Percentiles rank a stretch among this genome's conserved stretches.
Conservation (phyloP, 148 eudicot species). For the Salicornia ramosissima region DNA sequence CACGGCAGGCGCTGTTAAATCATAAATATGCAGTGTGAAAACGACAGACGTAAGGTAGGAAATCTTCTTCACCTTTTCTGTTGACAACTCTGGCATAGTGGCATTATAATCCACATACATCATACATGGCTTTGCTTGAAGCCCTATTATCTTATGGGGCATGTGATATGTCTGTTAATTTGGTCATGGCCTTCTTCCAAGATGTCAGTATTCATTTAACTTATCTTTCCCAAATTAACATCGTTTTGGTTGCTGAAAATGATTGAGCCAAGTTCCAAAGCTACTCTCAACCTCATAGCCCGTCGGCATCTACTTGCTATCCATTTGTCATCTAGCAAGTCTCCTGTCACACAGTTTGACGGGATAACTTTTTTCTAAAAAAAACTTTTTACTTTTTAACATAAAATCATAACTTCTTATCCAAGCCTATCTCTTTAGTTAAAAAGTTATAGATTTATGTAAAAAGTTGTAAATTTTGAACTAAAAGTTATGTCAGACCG, state of each 20-base stretch:
- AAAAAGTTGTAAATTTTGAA: no score
- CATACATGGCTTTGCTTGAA: slow-evolving; percentile 6
- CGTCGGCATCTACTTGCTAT: background rate
- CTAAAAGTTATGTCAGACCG: no score
- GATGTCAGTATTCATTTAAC: slow-evolving; percentile 12
- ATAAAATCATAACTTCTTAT: no score
- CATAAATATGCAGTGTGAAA: slow-evolving; percentile 22
- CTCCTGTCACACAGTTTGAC: no score
- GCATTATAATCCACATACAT: slow-evolving; percentile 14
- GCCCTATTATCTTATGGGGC: slow-evolving; percentile 28
- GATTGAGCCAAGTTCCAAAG: slow-evolving; percentile 17
- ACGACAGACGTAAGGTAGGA: slow-evolving; percentile 19
- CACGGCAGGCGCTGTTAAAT: slow-evolving; percentile 28
- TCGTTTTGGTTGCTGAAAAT: slow-evolving; percentile 10
- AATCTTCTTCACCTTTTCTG: slow-evolving; percentile 30
- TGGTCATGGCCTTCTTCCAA: slow-evolving; percentile 16
- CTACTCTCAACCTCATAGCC: background rate
- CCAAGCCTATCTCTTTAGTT: no score
- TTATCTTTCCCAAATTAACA: slow-evolving; percentile 14
- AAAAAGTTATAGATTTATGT: no score
- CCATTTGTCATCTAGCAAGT: background rate
- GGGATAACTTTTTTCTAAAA: no score
- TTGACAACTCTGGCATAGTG: slow-evolving; percentile 23
- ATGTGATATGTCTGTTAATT: slow-evolving; percentile 38
- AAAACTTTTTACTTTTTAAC: no score